These are phyloP conservation scores for Xylogone sp. DNA, from an alignment of 2,329 filamentous ascomycete species.

Conservation along the genomic window DNA sequence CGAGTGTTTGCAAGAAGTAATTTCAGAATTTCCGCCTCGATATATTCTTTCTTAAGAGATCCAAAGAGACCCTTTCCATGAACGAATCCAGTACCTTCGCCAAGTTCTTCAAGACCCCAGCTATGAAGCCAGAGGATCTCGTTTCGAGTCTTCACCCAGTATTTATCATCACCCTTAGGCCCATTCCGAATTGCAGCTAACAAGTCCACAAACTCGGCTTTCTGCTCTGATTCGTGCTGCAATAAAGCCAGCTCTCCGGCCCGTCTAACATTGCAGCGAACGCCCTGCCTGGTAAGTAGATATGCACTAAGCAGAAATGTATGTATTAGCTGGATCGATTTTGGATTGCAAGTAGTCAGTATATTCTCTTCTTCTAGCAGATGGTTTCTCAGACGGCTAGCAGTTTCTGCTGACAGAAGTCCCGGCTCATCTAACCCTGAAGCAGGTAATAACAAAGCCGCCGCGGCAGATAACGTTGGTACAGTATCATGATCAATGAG, in stretches of 20 bases:
- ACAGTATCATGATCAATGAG: slow-evolving; percentile 58
- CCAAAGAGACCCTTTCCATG: slow-evolving; percentile 50
- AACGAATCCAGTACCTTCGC: slow-evolving; percentile 26
- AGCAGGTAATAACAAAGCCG: slow-evolving; percentile 42
- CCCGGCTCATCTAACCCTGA: slow-evolving; percentile 23
- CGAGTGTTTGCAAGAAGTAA: slow-evolving; percentile 58
- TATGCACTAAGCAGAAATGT: slow-evolving; percentile 60
- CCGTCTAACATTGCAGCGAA: slow-evolving; percentile 44
- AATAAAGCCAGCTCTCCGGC: slow-evolving; percentile 62
- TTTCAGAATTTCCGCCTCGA: slow-evolving; percentile 71
- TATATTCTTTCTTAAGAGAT: slow-evolving; percentile 52
- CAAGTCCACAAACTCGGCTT: slow-evolving; percentile 47
- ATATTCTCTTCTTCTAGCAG: slow-evolving; percentile 58
- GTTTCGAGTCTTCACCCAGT: slow-evolving; percentile 58
- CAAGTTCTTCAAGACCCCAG: slow-evolving; percentile 56
- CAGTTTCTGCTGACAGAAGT: slow-evolving; percentile 37
- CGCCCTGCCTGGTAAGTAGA: slow-evolving; percentile 48
- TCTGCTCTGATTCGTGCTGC: slow-evolving; percentile 61
- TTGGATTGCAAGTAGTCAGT: slow-evolving; percentile 57
- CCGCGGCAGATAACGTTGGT: slow-evolving; percentile 45
- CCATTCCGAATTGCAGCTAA: slow-evolving; percentile 35
- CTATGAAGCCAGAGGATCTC: slow-evolving; percentile 70
- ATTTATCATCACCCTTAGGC: slow-evolving; percentile 56
- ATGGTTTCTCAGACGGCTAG: slow-evolving; percentile 43
- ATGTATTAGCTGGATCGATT: slow-evolving; percentile 56